Evolutionary conservation across 2,329 filamentous ascomycete genomes (phyloP).

Genomic region (Trichoderma atroviride): DNA sequence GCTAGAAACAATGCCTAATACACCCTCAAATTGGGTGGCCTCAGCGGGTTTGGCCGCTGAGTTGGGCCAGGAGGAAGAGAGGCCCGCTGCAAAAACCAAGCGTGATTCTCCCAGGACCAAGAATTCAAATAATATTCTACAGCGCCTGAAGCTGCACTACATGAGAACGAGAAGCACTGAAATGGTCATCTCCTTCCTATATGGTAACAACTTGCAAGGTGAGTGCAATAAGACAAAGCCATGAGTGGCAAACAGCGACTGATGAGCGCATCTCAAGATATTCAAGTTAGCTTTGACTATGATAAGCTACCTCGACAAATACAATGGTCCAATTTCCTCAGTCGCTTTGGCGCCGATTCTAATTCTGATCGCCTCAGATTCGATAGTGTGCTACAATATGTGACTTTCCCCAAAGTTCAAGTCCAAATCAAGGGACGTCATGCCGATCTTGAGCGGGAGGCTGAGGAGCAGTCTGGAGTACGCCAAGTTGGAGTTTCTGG

Average conservation of each 20-base stretch:
- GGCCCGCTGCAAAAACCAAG: background rate
- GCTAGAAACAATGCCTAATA: no score
- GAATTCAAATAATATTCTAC: background rate
- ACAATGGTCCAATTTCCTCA: background rate
- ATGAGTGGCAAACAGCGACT: background rate
- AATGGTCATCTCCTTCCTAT: background rate
- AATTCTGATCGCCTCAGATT: background rate
- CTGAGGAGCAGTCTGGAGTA: no score
- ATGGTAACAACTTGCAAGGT: background rate
- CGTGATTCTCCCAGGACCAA: no score
- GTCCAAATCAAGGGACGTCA: background rate
- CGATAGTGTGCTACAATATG: background rate
- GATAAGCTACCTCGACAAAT: background rate
- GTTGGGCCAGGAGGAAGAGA: no score
- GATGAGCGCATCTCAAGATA: background rate
- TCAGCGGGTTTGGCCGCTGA: no score
- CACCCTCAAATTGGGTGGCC: no score
- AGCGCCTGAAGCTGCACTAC: conserved; percentile 1
- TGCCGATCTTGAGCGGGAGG: background rate
- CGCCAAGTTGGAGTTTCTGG: background rate
- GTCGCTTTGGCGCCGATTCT: background rate
- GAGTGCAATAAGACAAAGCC: background rate
- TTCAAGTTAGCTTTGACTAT: conserved; percentile 5
- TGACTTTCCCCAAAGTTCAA: background rate
- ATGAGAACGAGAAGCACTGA: conserved; percentile 2